Conservation (phyloP, 2,329 filamentous ascomycete species). For the Cladosporium phlei region DNA sequence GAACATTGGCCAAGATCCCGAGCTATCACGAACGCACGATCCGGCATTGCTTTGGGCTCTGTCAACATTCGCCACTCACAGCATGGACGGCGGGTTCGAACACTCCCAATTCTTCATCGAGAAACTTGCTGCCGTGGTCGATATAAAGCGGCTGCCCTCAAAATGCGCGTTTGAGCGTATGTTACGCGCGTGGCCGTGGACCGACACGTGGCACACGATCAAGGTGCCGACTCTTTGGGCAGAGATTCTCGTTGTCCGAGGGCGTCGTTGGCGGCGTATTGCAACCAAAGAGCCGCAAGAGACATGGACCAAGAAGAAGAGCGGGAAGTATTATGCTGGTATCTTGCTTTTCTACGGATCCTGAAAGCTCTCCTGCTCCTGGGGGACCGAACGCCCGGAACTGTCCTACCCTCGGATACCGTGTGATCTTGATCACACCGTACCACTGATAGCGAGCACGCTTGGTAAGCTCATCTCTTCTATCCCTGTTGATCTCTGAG, state of each 20-base stretch:
- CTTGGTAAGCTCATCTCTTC: too few relatives aligned
- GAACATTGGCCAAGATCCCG: too few relatives aligned
- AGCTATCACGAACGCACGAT: too few relatives aligned
- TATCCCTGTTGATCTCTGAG: too few relatives aligned
- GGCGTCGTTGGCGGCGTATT: background rate
- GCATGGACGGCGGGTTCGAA: background rate
- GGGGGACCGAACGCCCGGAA: too few relatives aligned
- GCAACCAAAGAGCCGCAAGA: background rate
- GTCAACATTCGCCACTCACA: background rate
- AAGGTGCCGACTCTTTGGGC: background rate
- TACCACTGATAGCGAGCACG: too few relatives aligned
- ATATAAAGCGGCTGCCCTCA: background rate
- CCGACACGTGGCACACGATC: background rate
- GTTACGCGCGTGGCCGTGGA: background rate
- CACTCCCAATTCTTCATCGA: background rate
- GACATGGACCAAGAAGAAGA: background rate
- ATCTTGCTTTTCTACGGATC: background rate
- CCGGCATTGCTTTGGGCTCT: background rate
- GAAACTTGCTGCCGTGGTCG: background rate
- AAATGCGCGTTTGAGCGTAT: background rate
- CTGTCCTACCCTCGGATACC: too few relatives aligned
- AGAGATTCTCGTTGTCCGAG: background rate
- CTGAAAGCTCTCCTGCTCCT: too few relatives aligned
- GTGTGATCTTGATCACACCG: too few relatives aligned
- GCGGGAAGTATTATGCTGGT: background rate